A percentile compares a stretch with the other conserved stretches of the same genome.
Conservation (phyloP, 805 yeast genomes). For the Candida succiphila region DNA sequence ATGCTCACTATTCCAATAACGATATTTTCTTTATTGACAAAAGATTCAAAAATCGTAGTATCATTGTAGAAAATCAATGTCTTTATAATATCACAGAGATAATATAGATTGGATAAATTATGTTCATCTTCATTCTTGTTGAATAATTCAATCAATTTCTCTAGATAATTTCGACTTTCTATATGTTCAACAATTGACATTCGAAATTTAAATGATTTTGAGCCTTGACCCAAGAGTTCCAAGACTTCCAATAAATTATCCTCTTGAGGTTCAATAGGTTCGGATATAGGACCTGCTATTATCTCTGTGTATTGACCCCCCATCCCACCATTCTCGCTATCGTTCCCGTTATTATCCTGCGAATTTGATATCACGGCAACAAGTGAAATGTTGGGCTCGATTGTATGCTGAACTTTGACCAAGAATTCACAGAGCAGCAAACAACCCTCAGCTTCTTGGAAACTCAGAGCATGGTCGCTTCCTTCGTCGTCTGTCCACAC, state of each 20-base stretch:
- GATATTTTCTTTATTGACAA: slow-evolving; percentile 41
- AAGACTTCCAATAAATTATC: slow-evolving; percentile 44
- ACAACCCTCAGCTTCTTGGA: slow-evolving; percentile 90
- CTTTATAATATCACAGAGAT: slow-evolving; percentile 66
- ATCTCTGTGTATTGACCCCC: slow-evolving; percentile 65
- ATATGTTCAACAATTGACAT: slow-evolving; percentile 50
- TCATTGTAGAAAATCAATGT: slow-evolving; percentile 67
- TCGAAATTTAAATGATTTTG: slow-evolving; percentile 53
- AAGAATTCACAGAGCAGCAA: slow-evolving; percentile 74
- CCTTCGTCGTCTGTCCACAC: slow-evolving; percentile 82
- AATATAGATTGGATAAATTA: slow-evolving; percentile 46
- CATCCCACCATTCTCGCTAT: no score
- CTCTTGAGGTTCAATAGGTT: slow-evolving; percentile 49
- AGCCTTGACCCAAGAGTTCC: slow-evolving; percentile 47
- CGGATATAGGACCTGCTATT: slow-evolving; percentile 68
- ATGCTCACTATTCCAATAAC: slow-evolving; percentile 64
- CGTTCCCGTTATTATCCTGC: no score
- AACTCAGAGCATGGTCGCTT: slow-evolving; percentile 77
- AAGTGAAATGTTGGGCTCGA: slow-evolving; percentile 58
- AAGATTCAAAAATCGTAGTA: slow-evolving; percentile 42
- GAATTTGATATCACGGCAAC: slow-evolving; percentile 52
- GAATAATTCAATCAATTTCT: slow-evolving; percentile 42
- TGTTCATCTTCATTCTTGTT: slow-evolving; percentile 42
- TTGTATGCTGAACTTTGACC: slow-evolving; percentile 50
- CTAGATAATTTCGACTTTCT: slow-evolving; percentile 41